Evolutionary conservation across 2,329 filamentous ascomycete genomes (phyloP), one percentile per base, ranked within the genome.

Genomic region (Talaromyces marneffei): DNA sequence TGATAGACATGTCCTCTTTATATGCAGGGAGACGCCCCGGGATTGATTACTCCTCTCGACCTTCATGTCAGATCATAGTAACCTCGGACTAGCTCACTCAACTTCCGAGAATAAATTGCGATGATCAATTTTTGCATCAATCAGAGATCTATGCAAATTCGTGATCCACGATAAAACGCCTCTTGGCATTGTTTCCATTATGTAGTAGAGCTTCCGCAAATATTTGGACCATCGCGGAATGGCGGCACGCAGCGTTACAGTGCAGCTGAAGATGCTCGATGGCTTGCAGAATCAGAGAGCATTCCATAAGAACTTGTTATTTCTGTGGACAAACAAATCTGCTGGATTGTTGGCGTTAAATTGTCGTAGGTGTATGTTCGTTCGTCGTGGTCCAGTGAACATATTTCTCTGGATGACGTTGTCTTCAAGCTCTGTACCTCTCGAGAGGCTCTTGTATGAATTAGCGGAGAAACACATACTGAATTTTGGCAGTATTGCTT

Each of bases 221-320:
- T 20, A n/a, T 20, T 54, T 42, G 33, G 16, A 37, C 9, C 25
- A 20, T 57, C 59, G 59, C 59, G 59, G 59, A 61, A 61, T 61
- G n/a, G 7, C 59, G 59, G 59, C 59, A 61, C 40, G 20, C 23
- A 33, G 42, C 9, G 42, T 61, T 52, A 35, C 59, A 61, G 35
- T 53, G 53, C 53, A 52, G 20, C 29, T 27, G 14, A 35, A 52
- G 40, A 35, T 29, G 4, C 8, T 25, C 16, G 14, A 54, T 54
- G 52, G 52, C 52, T 54, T 54, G 52, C 52, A 37, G 31, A 1
- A 39, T 23, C 16, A 2, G 16, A 54, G 18, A 37, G 9, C n/a
- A 27, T 12, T 9, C 20, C 9, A 8, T 20, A 16, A 53, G 31
- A n/a, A n/a, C n/a, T n/a, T n/a, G n/a, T n/a, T n/a, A 31, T 25